Base-by-base conservation (phyloP, 768 basidiomycete species). In the Boletus reticuloceps region DNA sequence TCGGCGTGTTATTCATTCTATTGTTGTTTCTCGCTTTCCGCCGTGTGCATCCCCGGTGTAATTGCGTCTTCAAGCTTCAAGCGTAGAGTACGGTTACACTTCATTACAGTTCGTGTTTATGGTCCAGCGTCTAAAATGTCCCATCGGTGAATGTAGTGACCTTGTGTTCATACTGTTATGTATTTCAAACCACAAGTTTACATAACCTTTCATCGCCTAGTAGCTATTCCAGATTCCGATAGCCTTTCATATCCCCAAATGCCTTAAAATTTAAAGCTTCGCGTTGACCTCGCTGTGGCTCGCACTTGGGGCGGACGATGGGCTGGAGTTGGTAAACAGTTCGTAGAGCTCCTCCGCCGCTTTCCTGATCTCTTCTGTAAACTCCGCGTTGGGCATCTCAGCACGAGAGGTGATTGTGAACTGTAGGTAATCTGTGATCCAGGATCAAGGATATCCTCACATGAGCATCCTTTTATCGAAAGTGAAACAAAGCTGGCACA, bases 391-490 rank as follows among this genome's bases (percentile, higher is more conserved):
- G 36, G 84, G 91, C 88, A 88, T 89, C 71, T 87, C 89, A 61
- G 77, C 89, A 53, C 90, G 81, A 7, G 92, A 94, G 7, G 94
- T 96, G 66, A 96, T 77, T 27, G 91, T 94, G 70, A 86, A 97
- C 63, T 91, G 88, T 40, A 98, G 74, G 58, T 80, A 83, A 71
- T 94, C 89, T 91, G 50, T 27, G 46, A 19, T 44, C 44, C 34
- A 43, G 38, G 46, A 19, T 44, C 44, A 37, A 43, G 38, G 22
- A 31, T 12, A 20, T 38, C 34, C 13, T 34, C 19, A 14, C 2
- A 14, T 69, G 27, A 60, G 38, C n/a, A 40, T 5, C 12, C n/a
- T 45, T 34, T 22, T 22, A 20, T 37, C 10, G 16, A 40, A 22
- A 22, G n/a, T 5, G 29, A 37, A 22, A 40, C 11, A 55, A 19